Percentiles rank a stretch among this genome's conserved stretches.
phyloP scores from a whole-genome alignment of 2,329 filamentous ascomycete genomes.

The Fusarium anguioides region DNA sequence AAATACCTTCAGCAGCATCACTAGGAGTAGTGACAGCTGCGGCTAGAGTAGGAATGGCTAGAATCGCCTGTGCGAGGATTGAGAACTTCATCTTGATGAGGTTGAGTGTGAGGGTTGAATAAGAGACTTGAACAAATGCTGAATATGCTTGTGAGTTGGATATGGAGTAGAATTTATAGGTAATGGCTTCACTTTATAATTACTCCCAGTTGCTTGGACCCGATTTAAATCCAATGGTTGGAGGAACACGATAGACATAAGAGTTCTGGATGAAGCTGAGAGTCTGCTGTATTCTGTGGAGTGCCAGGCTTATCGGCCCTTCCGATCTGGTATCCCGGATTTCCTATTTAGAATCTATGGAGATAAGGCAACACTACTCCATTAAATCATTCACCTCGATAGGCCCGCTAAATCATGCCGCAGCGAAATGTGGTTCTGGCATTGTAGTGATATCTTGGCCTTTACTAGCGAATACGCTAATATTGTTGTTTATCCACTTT shows the following conservation, averaged over 20 bases:
- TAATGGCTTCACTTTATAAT: no score
- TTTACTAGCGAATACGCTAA: not conserved
- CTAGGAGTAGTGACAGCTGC: not conserved
- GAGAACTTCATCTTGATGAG: not conserved
- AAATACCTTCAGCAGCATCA: not conserved
- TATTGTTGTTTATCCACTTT: no score
- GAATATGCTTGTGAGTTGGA: not conserved
- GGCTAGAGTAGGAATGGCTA: not conserved
- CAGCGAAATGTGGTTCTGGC: not conserved
- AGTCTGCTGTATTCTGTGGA: no score
- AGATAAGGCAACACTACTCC: not conserved
- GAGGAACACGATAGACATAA: not conserved
- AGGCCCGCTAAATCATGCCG: not conserved
- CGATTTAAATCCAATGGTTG: accelerated
- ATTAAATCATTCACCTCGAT: not conserved
- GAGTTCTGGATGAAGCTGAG: accelerated
- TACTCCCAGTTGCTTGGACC: accelerated
- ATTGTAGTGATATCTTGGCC: not conserved
- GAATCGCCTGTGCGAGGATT: not conserved
- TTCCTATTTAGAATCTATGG: not conserved
- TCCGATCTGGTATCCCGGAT: not conserved
- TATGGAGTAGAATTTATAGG: not conserved
- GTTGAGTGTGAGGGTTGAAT: not conserved
- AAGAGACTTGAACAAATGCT: no score
- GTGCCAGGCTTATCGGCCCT: not conserved